These are phyloP conservation scores for Neurospora crassa DNA, from an alignment of 2,329 filamentous ascomycete genomes.

Conservation along the genomic window DNA sequence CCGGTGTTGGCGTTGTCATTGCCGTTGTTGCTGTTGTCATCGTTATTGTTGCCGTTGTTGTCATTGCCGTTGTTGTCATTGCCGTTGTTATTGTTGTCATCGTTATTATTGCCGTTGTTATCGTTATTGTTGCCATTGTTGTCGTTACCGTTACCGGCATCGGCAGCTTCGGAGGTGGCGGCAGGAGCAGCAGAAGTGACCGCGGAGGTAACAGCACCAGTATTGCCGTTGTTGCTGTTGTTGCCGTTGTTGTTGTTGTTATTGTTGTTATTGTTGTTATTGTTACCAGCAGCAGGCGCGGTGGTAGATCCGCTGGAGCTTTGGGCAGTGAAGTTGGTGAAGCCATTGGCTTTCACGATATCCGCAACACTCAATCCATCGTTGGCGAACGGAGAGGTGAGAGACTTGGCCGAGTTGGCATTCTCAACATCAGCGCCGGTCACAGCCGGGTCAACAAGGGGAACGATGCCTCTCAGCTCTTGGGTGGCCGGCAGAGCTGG, in stretches of 20 bases:
- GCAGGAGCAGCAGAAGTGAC: background rate
- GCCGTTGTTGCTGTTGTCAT: slow-evolving; percentile 7
- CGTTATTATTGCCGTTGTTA: background rate
- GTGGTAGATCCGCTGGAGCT: background rate
- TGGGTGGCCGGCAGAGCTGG: slow-evolving; percentile 49
- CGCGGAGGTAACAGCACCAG: slow-evolving; percentile 3
- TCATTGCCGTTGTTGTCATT: background rate
- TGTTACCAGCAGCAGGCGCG: background rate
- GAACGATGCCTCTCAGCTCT: slow-evolving; percentile 55
- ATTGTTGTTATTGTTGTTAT: background rate
- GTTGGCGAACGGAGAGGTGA: slow-evolving; percentile 45
- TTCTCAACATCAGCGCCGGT: slow-evolving; percentile 48
- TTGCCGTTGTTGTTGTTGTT: background rate
- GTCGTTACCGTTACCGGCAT: slow-evolving; percentile 18
- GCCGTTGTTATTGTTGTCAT: background rate
- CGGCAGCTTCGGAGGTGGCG: slow-evolving; percentile 22
- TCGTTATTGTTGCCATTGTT: too few species aligned
- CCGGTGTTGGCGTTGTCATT: slow-evolving; percentile 8
- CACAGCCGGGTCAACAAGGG: slow-evolving; percentile 57
- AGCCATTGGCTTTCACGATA: slow-evolving; percentile 51
- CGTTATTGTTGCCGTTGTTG: slow-evolving; percentile 7
- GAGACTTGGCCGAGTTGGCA: slow-evolving; percentile 44
- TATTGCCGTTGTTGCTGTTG: background rate
- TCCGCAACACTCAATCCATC: slow-evolving; percentile 56
- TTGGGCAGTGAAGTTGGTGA: slow-evolving; percentile 46